Percentiles rank a stretch among this genome's conserved stretches.
These are phyloP conservation scores for Schizonepeta tenuifolia DNA, from an alignment of 257 asterid species.

Conservation along the genomic window DNA sequence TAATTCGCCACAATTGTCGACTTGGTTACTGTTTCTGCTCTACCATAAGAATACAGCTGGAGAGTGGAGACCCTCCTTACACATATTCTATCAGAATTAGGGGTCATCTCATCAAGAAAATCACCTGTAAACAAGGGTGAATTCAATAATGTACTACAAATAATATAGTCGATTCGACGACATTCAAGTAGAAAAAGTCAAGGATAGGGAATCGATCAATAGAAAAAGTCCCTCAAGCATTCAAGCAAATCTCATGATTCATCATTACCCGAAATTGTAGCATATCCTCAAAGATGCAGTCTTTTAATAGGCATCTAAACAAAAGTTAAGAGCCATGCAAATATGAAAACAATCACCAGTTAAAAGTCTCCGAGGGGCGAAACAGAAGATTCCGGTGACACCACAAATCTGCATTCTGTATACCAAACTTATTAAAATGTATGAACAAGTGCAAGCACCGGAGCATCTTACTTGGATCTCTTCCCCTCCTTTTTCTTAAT, in stretches of 20 bases:
- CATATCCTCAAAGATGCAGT: neutral
- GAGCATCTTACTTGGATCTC: slow-evolving; percentile 30
- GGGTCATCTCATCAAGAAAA: too few species aligned
- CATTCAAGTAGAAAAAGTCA: too few species aligned
- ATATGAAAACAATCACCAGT: neutral
- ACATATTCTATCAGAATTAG: too few species aligned
- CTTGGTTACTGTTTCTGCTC: too few species aligned
- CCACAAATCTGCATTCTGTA: neutral
- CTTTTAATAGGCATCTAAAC: neutral
- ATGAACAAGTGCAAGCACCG: too few species aligned
- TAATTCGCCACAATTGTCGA: too few species aligned
- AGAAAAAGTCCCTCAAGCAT: neutral
- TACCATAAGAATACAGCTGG: too few species aligned
- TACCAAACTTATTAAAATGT: neutral
- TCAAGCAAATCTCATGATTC: neutral
- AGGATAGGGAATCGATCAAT: too few species aligned
- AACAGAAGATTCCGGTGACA: neutral
- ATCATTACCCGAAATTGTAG: neutral
- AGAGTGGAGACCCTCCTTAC: too few species aligned
- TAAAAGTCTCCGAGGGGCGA: neutral
- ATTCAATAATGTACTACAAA: too few species aligned
- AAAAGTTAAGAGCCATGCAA: neutral
- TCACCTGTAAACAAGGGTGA: too few species aligned
- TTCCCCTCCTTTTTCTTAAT: slow-evolving; percentile 36
- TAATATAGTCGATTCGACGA: too few species aligned